Conservation (phyloP, 192 early-diverging fungal genomes). For the Coemansia sp. region DNA sequence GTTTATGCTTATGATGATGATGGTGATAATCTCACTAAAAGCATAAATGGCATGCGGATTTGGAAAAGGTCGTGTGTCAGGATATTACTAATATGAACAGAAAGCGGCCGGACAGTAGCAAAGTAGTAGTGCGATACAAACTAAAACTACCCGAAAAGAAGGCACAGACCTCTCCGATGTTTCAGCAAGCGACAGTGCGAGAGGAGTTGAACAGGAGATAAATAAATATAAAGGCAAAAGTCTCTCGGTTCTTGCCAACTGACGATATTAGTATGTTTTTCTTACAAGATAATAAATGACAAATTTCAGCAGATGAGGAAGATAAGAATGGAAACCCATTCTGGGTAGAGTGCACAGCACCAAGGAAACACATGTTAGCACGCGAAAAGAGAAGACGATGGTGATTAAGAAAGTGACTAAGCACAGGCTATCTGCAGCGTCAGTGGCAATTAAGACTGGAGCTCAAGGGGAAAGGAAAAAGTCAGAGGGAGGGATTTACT, state of each 20-base stretch:
- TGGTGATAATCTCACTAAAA: not conserved
- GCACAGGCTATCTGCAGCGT: not conserved
- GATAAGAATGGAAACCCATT: not conserved
- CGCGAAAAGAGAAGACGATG: not conserved
- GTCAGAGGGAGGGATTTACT: not conserved
- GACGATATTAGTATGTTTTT: not conserved
- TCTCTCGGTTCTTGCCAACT: not conserved
- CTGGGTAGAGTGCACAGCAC: not conserved
- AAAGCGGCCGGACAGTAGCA: constrained; percentile 6
- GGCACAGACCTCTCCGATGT: not conserved
- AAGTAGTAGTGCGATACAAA: not conserved
- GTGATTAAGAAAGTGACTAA: not conserved
- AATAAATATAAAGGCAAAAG: not conserved
- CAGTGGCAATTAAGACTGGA: not conserved
- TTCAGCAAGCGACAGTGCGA: not conserved
- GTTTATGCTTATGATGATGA: not conserved
- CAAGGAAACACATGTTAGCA: not conserved
- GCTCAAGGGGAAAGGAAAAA: not conserved
- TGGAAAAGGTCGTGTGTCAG: not conserved
- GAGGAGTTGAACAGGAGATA: not conserved
- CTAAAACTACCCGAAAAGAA: not conserved
- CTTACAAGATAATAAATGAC: not conserved
- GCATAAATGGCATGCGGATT: not conserved
- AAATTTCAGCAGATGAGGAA: not conserved
- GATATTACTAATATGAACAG: not conserved